These are phyloP conservation scores for Arachis stenosperma DNA, from an alignment of 306 rosid species.

Conservation along the genomic window DNA sequence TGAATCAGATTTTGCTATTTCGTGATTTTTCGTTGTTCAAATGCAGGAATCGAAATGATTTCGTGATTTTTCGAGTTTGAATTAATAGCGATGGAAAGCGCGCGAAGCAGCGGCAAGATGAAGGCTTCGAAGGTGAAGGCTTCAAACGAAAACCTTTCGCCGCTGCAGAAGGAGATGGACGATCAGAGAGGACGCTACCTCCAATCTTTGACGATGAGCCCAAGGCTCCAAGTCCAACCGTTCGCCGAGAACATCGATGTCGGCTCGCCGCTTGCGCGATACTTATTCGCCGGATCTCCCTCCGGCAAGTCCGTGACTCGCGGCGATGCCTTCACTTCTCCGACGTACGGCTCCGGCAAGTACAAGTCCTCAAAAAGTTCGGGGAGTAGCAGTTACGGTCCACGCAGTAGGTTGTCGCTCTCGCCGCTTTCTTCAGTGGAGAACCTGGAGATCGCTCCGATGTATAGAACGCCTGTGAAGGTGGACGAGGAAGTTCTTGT, in stretches of 20 bases:
- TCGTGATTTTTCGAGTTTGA: slow-evolving; percentile 28
- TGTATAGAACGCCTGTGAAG: slow-evolving; percentile 58
- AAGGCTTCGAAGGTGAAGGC: slow-evolving; percentile 36
- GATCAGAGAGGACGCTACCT: slow-evolving; percentile 47
- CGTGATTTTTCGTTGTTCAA: not conserved
- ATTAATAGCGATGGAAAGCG: slow-evolving; percentile 42
- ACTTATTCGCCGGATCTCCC: slow-evolving; percentile 53
- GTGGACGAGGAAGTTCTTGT: slow-evolving; percentile 70
- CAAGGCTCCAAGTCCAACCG: slow-evolving; percentile 47
- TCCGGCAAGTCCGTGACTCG: slow-evolving; percentile 33
- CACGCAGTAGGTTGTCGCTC: slow-evolving; percentile 45
- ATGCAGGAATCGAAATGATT: not conserved
- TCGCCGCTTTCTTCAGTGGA: slow-evolving; percentile 63
- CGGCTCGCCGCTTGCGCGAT: slow-evolving; percentile 52
- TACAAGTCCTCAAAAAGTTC: slow-evolving; percentile 36
- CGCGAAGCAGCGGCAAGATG: slow-evolving; percentile 33
- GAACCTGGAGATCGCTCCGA: slow-evolving; percentile 52
- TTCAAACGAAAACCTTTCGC: slow-evolving; percentile 45
- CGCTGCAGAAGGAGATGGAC: slow-evolving; percentile 42
- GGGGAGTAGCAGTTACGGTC: slow-evolving; percentile 49
- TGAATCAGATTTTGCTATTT: not conserved
- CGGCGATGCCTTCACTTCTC: slow-evolving; percentile 42
- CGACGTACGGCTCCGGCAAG: slow-evolving; percentile 42
- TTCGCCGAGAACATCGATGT: slow-evolving; percentile 54
- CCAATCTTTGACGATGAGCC: slow-evolving; percentile 41